Evolutionary conservation across 768 basidiomycete species (phyloP).

Genomic region (Mycena amicta): DNA sequence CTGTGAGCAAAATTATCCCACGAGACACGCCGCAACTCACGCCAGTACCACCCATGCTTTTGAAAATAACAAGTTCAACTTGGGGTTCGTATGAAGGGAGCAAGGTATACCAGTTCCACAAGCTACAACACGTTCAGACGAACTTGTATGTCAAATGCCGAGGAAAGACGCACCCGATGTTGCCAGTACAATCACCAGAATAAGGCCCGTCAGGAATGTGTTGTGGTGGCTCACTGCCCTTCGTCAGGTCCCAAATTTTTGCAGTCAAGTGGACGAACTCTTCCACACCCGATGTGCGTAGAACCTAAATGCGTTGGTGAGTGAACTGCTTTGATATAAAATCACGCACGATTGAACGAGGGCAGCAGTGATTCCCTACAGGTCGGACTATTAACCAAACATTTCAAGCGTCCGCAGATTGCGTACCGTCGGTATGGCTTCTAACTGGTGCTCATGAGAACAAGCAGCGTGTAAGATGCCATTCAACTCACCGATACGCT

Average conservation of each 20-base stretch:
- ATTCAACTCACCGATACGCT: conserved; percentile 43
- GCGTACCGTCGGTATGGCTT: conserved; percentile 49
- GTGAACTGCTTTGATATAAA: background rate
- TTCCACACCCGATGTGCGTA: conserved; percentile 52
- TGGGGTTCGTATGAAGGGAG: no score
- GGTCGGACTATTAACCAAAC: conserved; percentile 21
- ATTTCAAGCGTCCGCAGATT: background rate
- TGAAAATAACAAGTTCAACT: background rate
- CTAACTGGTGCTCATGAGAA: conserved; percentile 40
- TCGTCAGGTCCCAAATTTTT: background rate
- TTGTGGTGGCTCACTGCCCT: conserved; percentile 45
- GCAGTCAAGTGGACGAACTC: conserved; percentile 31
- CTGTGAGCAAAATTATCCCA: background rate
- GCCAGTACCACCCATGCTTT: conserved; percentile 46
- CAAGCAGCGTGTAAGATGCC: no score
- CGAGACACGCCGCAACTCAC: conserved; percentile 29
- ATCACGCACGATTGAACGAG: conserved; percentile 52
- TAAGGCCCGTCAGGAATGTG: conserved; percentile 32
- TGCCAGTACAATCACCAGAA: conserved; percentile 35
- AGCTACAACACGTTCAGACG: conserved; percentile 19
- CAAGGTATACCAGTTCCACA: conserved; percentile 39
- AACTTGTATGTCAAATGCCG: background rate
- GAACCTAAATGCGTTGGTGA: conserved; percentile 37
- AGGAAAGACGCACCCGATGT: conserved; percentile 31
- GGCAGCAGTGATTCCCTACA: conserved; percentile 50